These are phyloP conservation scores for Raddia distichophylla DNA, from an alignment of 176 grass and related monocot species.

Conservation along the genomic window DNA sequence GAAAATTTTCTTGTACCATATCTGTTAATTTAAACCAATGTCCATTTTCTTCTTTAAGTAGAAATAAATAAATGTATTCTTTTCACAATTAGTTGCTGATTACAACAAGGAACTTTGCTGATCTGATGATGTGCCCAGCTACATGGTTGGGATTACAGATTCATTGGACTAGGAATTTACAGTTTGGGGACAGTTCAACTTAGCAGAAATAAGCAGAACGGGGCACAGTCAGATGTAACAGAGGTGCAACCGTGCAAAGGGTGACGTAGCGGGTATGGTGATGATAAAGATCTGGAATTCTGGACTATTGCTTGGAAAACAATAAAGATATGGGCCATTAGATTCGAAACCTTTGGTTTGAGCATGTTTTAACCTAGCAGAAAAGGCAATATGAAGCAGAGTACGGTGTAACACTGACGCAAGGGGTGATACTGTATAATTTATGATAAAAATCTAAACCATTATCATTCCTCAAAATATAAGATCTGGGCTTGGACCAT, in stretches of 20 bases:
- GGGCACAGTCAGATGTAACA: too few species aligned
- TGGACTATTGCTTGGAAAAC: too few species aligned
- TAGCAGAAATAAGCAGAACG: neutral
- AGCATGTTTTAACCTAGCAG: neutral
- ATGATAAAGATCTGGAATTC: neutral
- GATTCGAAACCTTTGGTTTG: neutral
- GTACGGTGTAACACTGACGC: neutral
- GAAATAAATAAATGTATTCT: neutral
- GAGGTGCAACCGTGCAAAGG: neutral
- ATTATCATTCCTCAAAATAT: too few species aligned
- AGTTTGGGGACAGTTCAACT: neutral
- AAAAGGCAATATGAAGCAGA: neutral
- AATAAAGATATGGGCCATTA: neutral
- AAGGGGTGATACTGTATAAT: neutral
- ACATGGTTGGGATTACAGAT: constrained; percentile 1
- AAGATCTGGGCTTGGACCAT: neutral
- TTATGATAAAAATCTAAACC: neutral
- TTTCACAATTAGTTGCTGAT: neutral
- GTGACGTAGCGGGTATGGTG: neutral
- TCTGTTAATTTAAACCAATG: neutral
- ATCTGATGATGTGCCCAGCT: neutral
- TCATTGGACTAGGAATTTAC: neutral
- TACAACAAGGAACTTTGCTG: neutral
- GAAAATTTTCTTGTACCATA: neutral
- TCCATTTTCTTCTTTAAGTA: neutral